phyloP scores from a whole-genome alignment of 208 protist genomes.

The Crithidia bombi region DNA sequence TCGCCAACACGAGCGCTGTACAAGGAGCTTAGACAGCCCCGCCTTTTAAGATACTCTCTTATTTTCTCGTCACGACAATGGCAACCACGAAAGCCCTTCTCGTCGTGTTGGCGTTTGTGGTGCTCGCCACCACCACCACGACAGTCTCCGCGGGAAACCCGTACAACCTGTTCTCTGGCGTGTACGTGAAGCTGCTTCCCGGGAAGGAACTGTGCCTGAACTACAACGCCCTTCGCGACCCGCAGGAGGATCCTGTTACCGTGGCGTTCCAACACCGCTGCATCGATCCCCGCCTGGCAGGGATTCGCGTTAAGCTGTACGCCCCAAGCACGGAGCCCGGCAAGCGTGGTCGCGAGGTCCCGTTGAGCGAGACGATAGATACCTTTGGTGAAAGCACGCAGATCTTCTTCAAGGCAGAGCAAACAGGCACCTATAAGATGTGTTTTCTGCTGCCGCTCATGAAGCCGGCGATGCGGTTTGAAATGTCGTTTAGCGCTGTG shows the following conservation, averaged over 20 bases:
- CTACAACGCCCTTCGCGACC: constrained; percentile 70
- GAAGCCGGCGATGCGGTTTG: constrained; percentile 64
- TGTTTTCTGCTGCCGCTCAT: constrained; percentile 61
- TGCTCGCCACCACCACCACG: neutral
- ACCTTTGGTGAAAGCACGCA: constrained; percentile 50
- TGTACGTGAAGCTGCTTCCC: constrained; percentile 75
- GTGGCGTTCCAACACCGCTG: constrained; percentile 69
- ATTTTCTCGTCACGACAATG: neutral
- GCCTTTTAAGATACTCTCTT: no score
- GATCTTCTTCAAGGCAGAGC: constrained; percentile 66
- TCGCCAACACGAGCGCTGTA: no score
- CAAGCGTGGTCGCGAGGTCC: constrained; percentile 36
- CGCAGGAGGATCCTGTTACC: constrained; percentile 57
- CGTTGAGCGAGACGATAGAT: constrained; percentile 38
- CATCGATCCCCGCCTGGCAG: constrained; percentile 57
- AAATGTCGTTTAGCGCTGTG: constrained; percentile 64
- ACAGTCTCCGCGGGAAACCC: neutral
- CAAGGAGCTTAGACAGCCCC: no score
- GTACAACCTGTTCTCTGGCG: constrained; percentile 27
- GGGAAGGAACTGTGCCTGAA: constrained; percentile 65
- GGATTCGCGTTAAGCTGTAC: constrained; percentile 56
- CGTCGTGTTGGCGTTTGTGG: constrained; percentile 2
- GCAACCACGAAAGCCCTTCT: neutral
- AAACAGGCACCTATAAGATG: constrained; percentile 70
- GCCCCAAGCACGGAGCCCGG: constrained; percentile 36